phyloP scores from a whole-genome alignment of 305 asterid genomes.

The Rubia peregrina region DNA sequence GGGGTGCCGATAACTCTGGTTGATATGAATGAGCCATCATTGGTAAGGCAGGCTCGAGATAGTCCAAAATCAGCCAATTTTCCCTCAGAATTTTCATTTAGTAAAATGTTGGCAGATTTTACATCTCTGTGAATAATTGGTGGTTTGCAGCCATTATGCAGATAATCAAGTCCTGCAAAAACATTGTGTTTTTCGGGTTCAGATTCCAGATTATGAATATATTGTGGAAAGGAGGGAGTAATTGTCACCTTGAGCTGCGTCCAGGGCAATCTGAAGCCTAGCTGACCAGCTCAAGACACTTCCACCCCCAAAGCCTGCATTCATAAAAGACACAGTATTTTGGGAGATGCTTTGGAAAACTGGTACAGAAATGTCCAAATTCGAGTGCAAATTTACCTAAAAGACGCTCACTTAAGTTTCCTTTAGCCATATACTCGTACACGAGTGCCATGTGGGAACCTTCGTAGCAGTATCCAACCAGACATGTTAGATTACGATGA shows the following conservation, averaged over 20 bases:
- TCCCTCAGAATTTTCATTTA: constrained; percentile 23
- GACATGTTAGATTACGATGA: constrained; percentile 24
- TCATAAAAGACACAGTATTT: background rate
- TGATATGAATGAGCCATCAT: constrained; percentile 14
- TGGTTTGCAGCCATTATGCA: constrained; percentile 31
- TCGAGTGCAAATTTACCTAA: constrained; percentile 21
- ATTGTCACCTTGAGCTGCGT: constrained; percentile 24
- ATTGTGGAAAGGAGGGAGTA: background rate
- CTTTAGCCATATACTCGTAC: constrained; percentile 30
- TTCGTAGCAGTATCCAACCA: constrained; percentile 30
- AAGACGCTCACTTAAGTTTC: constrained; percentile 21
- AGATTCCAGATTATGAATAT: background rate
- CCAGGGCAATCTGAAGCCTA: constrained; percentile 28
- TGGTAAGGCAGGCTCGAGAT: constrained; percentile 18
- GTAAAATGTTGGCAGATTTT: constrained; percentile 24
- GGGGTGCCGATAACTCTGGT: constrained; percentile 24
- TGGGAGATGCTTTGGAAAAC: background rate
- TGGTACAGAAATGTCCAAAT: background rate
- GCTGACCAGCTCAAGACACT: constrained; percentile 24
- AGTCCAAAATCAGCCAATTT: constrained; percentile 33
- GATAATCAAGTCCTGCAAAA: constrained; percentile 29
- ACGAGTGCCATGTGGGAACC: constrained; percentile 23
- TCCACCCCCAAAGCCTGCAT: constrained; percentile 6
- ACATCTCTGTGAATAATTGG: constrained; percentile 31
- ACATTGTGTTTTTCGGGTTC: too few relatives aligned